Percentiles rank a stretch among this genome's conserved stretches.
These are phyloP conservation scores for Paramecium pentaurelia DNA, from an alignment of 73 alveolate genomes.

Conservation along the genomic window DNA sequence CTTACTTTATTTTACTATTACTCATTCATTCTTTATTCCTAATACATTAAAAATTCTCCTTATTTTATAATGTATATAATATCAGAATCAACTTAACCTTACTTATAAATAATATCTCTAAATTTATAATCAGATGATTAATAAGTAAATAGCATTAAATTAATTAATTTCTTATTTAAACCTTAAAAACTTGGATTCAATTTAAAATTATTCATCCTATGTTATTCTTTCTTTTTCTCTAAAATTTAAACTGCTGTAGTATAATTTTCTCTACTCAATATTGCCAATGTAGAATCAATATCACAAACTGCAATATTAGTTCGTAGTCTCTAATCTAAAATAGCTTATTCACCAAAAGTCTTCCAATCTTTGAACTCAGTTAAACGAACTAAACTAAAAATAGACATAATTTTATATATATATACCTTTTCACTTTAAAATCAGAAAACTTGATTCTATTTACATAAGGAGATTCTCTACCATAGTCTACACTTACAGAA, in stretches of 20 bases:
- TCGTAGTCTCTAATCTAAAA: not conserved
- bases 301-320: not conserved
- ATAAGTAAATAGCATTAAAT: not conserved
- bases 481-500: slow-evolving; percentile 12
- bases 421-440: not conserved
- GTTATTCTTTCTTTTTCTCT: not conserved
- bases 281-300: not conserved
- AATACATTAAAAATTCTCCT: slow-evolving; percentile 13
- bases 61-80: not conserved
- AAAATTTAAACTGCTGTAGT: not conserved
- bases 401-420: not conserved
- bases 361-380: not conserved
- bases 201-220: not conserved
- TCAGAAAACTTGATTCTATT: not conserved
- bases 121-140: not conserved
- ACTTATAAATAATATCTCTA: not conserved
- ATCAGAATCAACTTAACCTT: not conserved
- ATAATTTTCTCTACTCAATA: not conserved
- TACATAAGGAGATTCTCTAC: not conserved
- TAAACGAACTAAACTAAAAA: not conserved
- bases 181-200: not conserved
- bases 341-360: slow-evolving; percentile 18
- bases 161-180: not conserved
- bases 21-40: not conserved
- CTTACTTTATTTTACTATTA: not conserved